Evolutionary conservation across 192 early-diverging fungal genomes (phyloP), one percentile per base, ranked within the genome.

Genomic region (Coemansia sp.): DNA sequence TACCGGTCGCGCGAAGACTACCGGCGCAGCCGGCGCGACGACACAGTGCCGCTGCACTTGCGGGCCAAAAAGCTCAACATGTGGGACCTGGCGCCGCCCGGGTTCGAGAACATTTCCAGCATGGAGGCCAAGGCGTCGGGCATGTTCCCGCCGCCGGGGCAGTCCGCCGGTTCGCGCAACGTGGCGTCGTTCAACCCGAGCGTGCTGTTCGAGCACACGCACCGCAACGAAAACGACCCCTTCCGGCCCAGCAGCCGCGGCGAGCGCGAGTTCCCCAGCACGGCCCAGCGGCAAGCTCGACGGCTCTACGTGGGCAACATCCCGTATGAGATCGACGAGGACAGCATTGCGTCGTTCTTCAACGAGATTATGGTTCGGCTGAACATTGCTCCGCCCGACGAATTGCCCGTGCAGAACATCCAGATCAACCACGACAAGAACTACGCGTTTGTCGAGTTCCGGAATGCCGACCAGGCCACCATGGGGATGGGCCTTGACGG

Each of bases 401-500:
- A 87, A 30, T 44, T 81, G 39, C 87, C 89, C 0, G 90, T 93
- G 14, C 76, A 88, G 14, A 81, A 85, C 28, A 88, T 89, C 15
- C 90, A 95, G 65, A 89, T 97, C 41, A 93, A 94, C 66, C 81
- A 84, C 36, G 94, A 97, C n/a, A 93, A 93, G 69, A 89, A 89
- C 60, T 97, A 93, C 79, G 93, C 94, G 12, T 96, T 97, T 83
- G 84, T 94, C 15, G 95, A 99, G 90, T 93, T 99, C 67, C 82
- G 88, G 40, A 80, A 88, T 11, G 82, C 88, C 5, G 92, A 95
- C 46, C 89, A 94, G 80, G 93, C 93, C 1, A 92, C 91, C 6
- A 81, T 82, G 20, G 95, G 89, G 9, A 88, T 99, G 87, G 84
- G 91, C 16, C 84, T 99, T 64, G 96, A 99, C 66, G 94, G 94